Evolutionary conservation across 805 yeast species (phyloP), one percentile per base, ranked within the genome.

Genomic region (Myxozyma geophila): DNA sequence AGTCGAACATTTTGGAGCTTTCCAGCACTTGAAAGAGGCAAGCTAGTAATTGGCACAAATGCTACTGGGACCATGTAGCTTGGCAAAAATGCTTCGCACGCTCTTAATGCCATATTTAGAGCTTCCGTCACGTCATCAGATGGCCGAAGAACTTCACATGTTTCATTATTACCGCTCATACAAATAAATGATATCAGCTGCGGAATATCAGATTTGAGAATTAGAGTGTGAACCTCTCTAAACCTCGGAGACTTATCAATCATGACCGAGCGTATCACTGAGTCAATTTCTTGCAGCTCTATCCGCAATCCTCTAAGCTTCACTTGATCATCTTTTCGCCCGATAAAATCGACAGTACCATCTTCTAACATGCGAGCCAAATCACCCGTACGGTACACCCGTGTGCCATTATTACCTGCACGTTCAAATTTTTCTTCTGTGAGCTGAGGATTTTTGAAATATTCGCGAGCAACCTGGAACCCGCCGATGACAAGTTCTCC

Each of bases 401-500:
- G 28, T 57, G 61, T 37, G 1, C 23, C 23, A 2, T 43, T 56
- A 3, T 19, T 15, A 9, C 64, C 70, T 7, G 47, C 17, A 7
- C 54, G 7, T 4, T 5, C 7, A 56, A 71, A 71, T 12, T 60
- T 54, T n/a, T 63, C 65, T 0, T 50, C 47, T 0, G 74, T 70
- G 2, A 71, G 60, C 7, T 55, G 60, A 6, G 23, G n/a, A 9
- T 59, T 59, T 13, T 58, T 46, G 49, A 41, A 62, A 44, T 67
- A 67, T 28, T 37, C 69, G 10, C 69, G 48, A 8, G 75, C 73
- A 0, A 73, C 66, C 54, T 73, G 75, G 28, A 57, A 61, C 8
- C 75, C 75, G 6, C 71, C 67, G 19, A 73, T 70, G 10, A 66
- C 71, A 3, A 73, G 62, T 48, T 73, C 73, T 4, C 75, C 75